Evolutionary conservation across 179 eudicot species (phyloP), one percentile per base, ranked within the genome.

Genomic region (Beta macrorhiza): DNA sequence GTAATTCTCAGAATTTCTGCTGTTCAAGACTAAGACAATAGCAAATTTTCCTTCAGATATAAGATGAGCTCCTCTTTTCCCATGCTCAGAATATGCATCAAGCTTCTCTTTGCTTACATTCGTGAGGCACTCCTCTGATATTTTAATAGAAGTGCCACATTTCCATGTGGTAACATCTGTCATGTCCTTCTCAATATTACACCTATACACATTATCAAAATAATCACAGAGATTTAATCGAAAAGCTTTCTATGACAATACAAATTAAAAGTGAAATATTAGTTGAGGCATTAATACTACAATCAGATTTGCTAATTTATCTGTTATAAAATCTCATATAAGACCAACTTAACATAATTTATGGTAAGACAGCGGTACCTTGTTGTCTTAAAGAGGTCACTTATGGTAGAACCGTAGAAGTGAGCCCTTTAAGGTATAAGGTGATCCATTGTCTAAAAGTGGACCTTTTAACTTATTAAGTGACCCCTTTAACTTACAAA

Each of bases 41-140:
- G 93, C 97, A 84, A 89, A 84, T 78, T 93, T 95, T 79, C 97
- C 97, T 77, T 88, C 83, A 75, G 95, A 89, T 71, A 87, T 81
- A 73, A 94, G 88, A 73, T 77, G 81, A 77, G 74, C 82, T 65
- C 98, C 93, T 52, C 78, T 87, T 78, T 84, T 84, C 82, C 78
- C 85, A 55, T 92, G 84, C 68, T 83, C 78, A 25, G 82, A 78
- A 84, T 72, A 85, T 76, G 69, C 76, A 74, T 85, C 89, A 62
- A 65, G 84, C 70, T 76, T 84, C 68, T 85, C 87, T 81, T 58
- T 59, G 47, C 83, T 83, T 82, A 73, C 77, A 79, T 78, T 67
- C 78, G 85, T 78, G 82, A 87, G 85, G 74, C 80, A 72, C 47
- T 76, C 82, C 77, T 82, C 85, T 44, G 91, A 80, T 81, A 90